These are phyloP conservation scores for Exophiala dermatitidis DNA, from an alignment of 2,329 filamentous ascomycete species.

Conservation along the genomic window DNA sequence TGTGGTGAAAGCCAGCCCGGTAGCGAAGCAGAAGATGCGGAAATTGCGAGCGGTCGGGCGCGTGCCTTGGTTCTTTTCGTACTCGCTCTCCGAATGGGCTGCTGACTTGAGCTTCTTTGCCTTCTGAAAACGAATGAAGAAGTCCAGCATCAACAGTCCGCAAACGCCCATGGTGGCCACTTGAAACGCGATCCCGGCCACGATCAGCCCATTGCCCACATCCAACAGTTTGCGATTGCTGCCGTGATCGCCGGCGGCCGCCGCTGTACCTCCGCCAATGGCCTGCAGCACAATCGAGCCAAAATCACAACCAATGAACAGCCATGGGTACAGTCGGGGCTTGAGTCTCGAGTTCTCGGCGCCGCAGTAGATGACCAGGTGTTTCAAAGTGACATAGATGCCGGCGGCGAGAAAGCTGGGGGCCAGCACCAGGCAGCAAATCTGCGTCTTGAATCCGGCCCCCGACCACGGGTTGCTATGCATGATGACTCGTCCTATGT, in stretches of 20 bases:
- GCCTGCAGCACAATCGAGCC: slow-evolving; percentile 53
- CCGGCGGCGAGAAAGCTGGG: slow-evolving; percentile 51
- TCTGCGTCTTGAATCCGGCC: slow-evolving; percentile 44
- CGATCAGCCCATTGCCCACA: slow-evolving; percentile 50
- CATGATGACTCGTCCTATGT: slow-evolving; percentile 49
- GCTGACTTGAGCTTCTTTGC: slow-evolving; percentile 25
- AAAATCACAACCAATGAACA: slow-evolving; percentile 55
- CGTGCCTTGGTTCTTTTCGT: slow-evolving; percentile 25
- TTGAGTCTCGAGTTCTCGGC: slow-evolving; percentile 43
- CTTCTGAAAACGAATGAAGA: slow-evolving; percentile 38
- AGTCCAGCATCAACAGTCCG: slow-evolving; percentile 32
- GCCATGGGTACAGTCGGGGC: slow-evolving; percentile 48
- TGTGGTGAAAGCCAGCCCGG: slow-evolving; percentile 34
- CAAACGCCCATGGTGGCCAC: slow-evolving; percentile 44
- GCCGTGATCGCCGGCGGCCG: slow-evolving; percentile 36
- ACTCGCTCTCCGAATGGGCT: slow-evolving; percentile 28
- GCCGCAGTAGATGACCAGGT: slow-evolving; percentile 51
- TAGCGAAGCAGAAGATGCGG: slow-evolving; percentile 21
- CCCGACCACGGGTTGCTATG: slow-evolving; percentile 49
- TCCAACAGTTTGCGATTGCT: slow-evolving; percentile 32
- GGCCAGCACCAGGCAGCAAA: slow-evolving; percentile 50
- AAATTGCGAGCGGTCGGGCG: slow-evolving; percentile 19
- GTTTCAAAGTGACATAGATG: slow-evolving; percentile 52
- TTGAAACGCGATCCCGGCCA: slow-evolving; percentile 53
- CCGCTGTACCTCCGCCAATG: slow-evolving; percentile 50